Evolutionary conservation across 2,329 filamentous ascomycete species (phyloP).

Genomic region (Fusarium azukiicola): DNA sequence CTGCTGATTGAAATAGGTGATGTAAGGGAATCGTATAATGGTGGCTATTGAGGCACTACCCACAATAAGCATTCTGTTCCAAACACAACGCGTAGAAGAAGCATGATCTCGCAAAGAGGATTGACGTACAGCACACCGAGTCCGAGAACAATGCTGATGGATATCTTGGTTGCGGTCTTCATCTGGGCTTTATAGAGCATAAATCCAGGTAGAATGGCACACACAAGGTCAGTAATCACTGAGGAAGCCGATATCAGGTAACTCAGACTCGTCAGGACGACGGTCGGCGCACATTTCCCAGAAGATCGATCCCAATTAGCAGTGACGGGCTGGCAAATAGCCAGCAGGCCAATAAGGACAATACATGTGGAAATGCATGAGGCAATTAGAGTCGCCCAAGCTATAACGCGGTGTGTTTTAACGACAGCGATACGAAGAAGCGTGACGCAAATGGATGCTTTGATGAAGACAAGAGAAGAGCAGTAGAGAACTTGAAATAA

Average conservation of each 20-base stretch:
- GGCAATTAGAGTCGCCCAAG: constrained; percentile 14
- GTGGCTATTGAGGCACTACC: not conserved
- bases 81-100: not conserved
- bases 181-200: constrained; percentile 32
- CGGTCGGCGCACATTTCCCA: constrained; percentile 13
- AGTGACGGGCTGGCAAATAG: constrained; percentile 1
- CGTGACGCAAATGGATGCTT: constrained; percentile 26
- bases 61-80: not conserved
- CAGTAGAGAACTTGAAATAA: constrained; percentile 24
- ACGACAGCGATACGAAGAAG: constrained; percentile 29
- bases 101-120: not conserved
- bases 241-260: constrained; percentile 22
- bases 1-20: not conserved
- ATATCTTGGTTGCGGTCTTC: constrained; percentile 23
- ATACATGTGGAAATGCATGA: constrained; percentile 11
- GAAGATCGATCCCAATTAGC: constrained; percentile 3
- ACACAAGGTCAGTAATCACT: constrained; percentile 12
- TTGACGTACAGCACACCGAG: constrained; percentile 23
- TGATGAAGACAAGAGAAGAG: constrained; percentile 25
- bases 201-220: constrained; percentile 22
- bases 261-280: constrained; percentile 24
- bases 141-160: constrained; percentile 20
- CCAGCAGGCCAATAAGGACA: constrained; percentile 21
- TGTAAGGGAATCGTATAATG: constrained; percentile 6
- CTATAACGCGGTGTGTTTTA: constrained; percentile 14